Conservation (phyloP, 192 early-diverging fungal species). For the Chytriomyces hyalinus region DNA sequence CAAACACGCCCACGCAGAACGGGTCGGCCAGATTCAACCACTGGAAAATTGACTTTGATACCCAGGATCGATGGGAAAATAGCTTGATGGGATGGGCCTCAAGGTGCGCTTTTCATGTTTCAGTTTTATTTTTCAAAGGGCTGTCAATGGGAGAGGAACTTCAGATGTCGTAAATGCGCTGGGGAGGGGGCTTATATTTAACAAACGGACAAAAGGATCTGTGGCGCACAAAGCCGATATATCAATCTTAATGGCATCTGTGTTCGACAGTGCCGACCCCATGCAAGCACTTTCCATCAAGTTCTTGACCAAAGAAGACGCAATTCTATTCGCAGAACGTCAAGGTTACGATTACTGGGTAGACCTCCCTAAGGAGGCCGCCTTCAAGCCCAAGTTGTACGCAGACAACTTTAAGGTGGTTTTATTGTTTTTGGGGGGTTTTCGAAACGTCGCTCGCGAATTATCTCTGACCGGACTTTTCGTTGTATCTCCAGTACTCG, state of each 20-base stretch:
- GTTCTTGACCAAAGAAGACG: constrained; percentile 85
- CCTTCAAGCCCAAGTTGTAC: constrained; percentile 84
- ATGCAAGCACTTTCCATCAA: constrained; percentile 81
- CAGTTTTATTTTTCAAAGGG: no score
- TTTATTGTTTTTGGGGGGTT: no score
- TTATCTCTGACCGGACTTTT: no score
- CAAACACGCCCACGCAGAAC: constrained; percentile 87
- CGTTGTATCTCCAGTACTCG: no score
- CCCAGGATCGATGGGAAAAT: constrained; percentile 88
- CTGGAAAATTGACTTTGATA: constrained; percentile 94
- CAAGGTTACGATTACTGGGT: constrained; percentile 94
- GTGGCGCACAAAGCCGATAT: no score
- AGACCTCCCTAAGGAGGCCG: constrained; percentile 82
- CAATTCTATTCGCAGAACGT: constrained; percentile 90
- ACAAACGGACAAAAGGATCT: no score
- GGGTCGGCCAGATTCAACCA: constrained; percentile 76
- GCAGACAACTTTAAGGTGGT: constrained; percentile 85
- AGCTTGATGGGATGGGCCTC: constrained; percentile 91
- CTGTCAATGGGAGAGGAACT: no score
- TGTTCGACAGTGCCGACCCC: constrained; percentile 71
- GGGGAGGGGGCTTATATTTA: no score
- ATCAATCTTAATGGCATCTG: no score
- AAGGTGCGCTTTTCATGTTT: constrained; percentile 52
- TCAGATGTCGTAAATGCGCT: no score
- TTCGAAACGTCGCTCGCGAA: no score